phyloP scores from a whole-genome alignment of 169 alveolate genomes.

The Eimeria acervulina region DNA sequence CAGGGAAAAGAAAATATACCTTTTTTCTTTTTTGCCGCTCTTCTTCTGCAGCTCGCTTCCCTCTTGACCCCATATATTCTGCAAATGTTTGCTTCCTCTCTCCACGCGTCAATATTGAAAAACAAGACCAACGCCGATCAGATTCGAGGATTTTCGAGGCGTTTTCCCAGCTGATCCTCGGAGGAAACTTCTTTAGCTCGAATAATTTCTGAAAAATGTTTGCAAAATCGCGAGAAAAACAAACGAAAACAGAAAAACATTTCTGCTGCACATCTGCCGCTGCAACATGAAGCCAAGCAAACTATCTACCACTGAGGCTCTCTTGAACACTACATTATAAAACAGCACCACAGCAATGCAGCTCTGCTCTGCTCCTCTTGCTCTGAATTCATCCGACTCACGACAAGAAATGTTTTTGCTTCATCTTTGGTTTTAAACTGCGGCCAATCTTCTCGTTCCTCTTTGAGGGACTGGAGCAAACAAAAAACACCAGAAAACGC shows the following conservation, averaged over 20 bases:
- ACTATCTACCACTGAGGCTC: too few species aligned
- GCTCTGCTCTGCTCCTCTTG: too few species aligned
- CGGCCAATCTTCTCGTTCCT: conserved; percentile 54
- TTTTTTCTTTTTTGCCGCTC: conserved; percentile 88
- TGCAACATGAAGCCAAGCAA: too few species aligned
- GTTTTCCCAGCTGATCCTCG: conserved; percentile 80
- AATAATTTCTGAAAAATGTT: conserved; percentile 67
- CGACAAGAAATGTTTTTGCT: conserved; percentile 41
- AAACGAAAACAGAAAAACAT: too few species aligned
- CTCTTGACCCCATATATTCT: conserved; percentile 91
- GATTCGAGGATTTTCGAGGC: conserved; percentile 77
- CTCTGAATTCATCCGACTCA: too few species aligned
- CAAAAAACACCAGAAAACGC: background rate
- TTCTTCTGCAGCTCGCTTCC: conserved; percentile 89
- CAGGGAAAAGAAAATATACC: conserved; percentile 77
- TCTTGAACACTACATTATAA: background rate
- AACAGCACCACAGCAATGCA: background rate
- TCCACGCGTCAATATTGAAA: conserved; percentile 88
- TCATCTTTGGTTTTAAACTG: conserved; percentile 50
- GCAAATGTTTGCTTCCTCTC: conserved; percentile 91
- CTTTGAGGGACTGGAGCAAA: conserved; percentile 42
- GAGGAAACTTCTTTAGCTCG: conserved; percentile 78
- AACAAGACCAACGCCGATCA: conserved; percentile 71
- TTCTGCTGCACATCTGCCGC: too few species aligned
- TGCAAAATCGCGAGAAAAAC: too few species aligned